phyloP scores from a whole-genome alignment of 768 basidiomycete genomes.

The Termitomyces sp. region DNA sequence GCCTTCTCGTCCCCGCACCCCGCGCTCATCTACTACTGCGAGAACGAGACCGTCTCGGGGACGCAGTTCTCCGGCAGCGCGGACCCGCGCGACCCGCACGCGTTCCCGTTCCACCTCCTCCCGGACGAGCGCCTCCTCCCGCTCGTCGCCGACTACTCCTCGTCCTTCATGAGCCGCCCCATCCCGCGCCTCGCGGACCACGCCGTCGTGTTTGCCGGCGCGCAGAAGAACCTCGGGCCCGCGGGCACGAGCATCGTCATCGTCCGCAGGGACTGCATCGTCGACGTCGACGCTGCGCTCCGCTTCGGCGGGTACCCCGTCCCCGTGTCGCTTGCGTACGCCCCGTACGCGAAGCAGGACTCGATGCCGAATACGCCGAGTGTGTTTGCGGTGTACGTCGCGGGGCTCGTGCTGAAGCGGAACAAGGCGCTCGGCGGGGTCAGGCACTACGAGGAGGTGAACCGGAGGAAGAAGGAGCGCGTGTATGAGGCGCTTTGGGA shows the following conservation, averaged over 20 bases:
- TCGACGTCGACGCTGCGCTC: conserved; percentile 79
- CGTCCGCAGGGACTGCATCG: conserved; percentile 91
- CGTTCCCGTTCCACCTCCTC: conserved; percentile 82
- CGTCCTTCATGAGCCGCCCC: conserved; percentile 93
- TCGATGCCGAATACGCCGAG: conserved; percentile 93
- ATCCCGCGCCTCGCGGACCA: conserved; percentile 87
- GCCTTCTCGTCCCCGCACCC: conserved; percentile 71
- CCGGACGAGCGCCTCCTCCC: conserved; percentile 56
- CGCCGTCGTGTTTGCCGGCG: conserved; percentile 93
- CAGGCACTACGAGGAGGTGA: conserved; percentile 56
- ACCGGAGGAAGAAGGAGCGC: conserved; percentile 68
- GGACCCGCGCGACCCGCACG: conserved; percentile 36
- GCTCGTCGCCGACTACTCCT: conserved; percentile 92
- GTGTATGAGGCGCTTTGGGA: conserved; percentile 69
- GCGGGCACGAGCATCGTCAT: conserved; percentile 91
- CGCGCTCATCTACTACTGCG: conserved; percentile 96
- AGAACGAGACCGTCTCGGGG: conserved; percentile 98
- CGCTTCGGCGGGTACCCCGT: conserved; percentile 68
- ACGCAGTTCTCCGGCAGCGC: conserved; percentile 71
- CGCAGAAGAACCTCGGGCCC: conserved; percentile 97
- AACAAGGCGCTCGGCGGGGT: conserved; percentile 64
- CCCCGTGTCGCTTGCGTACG: conserved; percentile 80
- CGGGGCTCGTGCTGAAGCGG: conserved; percentile 76
- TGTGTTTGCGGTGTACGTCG: conserved; percentile 86
- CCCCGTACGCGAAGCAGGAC: conserved; percentile 66